Evolutionary conservation across 768 basidiomycete species (phyloP), one percentile per base, ranked within the genome.

Genomic region (Termitomyces sp.): DNA sequence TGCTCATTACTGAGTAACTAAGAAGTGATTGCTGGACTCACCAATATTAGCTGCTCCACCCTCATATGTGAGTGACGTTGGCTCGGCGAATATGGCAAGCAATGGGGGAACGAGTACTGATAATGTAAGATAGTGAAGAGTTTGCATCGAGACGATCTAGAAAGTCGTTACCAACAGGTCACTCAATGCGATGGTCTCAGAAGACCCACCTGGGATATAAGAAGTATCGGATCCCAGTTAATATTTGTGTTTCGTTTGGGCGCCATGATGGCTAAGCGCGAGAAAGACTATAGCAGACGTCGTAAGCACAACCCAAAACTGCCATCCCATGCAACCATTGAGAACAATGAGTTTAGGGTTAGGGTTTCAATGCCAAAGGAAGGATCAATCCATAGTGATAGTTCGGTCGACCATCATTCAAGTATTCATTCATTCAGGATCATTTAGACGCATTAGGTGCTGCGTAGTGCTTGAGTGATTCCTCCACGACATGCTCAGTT

Each of bases 121-220:
- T 56, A 98, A 81, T 14, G 90, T 88, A 56, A 99, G 75, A 71
- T 99, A 98, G 73, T 98, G 97, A 34, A 98, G 71, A 0, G 93
- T 85, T 73, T 98, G 96, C 66, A 98, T 77, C 8, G 91, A 84
- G 58, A 99, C 82, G 63, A 99, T 98, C 93, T 99, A 63, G 57
- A 28, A 24, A 30, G 54, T n/a, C 51, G 54, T 22, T 22, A 44
- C 37, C 35, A 37, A 5, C 34, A 5, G 6, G 11, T 46, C 30
- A 3, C 12, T 32, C n/a, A 19, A 19, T 46, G 14, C 30, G 10
- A 52, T 35, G 22, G 46, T 6, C 15, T 4, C 9, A 1, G 26
- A 15, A 34, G 21, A 68, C 76, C 55, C 54, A 83, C 93, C 77
- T 97, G 93, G 56, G 91, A 93, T 60, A 94, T 76, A 47, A 97